Evolutionary conservation across 345 rosid species (phyloP), one percentile per base, ranked within the genome.

Genomic region (Viola odorata): DNA sequence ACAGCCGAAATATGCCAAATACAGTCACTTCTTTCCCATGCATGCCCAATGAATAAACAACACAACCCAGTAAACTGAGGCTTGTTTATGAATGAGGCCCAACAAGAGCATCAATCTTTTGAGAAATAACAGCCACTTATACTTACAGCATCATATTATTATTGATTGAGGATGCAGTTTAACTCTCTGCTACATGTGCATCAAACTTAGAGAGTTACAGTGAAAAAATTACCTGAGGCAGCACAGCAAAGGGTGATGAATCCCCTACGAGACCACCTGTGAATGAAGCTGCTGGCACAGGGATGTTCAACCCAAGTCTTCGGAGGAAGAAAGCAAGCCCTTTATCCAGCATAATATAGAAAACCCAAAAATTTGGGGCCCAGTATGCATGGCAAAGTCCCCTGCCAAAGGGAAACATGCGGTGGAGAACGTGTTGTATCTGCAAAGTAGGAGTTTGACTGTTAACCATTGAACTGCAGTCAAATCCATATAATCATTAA

Each of bases 361-460:
- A 86, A 47, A 90, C 97, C 97, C 97, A 94, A 64, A 94, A 84
- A 49, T 90, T 94, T 8, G 96, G 99, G 8, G 99, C 97, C 99
- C 99, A 94, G 42, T 84, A 94, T 4, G 97, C 97, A 76, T 94
- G 97, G 65, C 96, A 89, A 59, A 92, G 81, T 64, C 98, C 98
- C 85, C 96, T 84, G 54, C 98, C 98, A 48, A 92, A 92, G 56
- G 96, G 98, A 81, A 92, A 92, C 96, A 92, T 82, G 60, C 87
- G 81, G 59, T 64, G 60, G 7, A 92, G 55, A 62, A 92, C 96
- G 79, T 84, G 87, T 66, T 78, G 81, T 37, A 87, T 87, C 98
- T 92, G 94, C 83, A 80, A 67, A 45, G 54, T 59, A 62, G 41
- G 55, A 55, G 37, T 12, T 54, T 15, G 50, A 75, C 12, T 11